phyloP scores from a whole-genome alignment of 305 asterid genomes.

The Fraxinus dipetala region DNA sequence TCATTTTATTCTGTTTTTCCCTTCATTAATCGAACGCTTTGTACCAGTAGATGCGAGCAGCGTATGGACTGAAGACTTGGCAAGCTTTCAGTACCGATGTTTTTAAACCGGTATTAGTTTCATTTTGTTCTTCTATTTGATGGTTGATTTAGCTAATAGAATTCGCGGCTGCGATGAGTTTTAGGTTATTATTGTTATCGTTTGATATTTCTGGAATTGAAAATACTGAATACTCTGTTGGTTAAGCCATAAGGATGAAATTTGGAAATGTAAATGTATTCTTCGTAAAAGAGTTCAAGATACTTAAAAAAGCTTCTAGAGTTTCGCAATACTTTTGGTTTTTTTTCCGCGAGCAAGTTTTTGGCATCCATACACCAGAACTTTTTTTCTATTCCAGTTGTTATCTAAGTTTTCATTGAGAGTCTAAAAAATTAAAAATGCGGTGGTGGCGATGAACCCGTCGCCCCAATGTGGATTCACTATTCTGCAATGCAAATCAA shows the following conservation, averaged over 20 bases:
- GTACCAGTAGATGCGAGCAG: conserved; percentile 31
- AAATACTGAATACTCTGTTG: conserved; percentile 6
- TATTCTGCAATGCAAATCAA: background rate
- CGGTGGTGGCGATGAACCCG: background rate
- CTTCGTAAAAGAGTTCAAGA: background rate
- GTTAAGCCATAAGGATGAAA: background rate
- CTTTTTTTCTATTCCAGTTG: background rate
- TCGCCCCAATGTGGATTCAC: background rate
- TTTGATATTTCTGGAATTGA: conserved; percentile 8
- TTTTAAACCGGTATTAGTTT: conserved; percentile 44
- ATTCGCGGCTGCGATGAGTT: background rate
- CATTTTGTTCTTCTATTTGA: background rate
- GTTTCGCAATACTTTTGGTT: background rate
- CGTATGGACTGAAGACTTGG: conserved; percentile 43
- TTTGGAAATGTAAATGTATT: background rate
- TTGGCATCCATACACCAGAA: background rate
- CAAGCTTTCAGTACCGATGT: conserved; percentile 43
- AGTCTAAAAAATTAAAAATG: background rate
- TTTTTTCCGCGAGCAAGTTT: background rate
- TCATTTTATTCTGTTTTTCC: background rate
- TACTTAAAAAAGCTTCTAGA: background rate
- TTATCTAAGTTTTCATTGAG: background rate
- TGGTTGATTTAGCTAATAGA: background rate
- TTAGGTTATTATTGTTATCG: background rate
- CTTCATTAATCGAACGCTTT: background rate